Evolutionary conservation across 192 early-diverging fungal genomes (phyloP), one percentile per base, ranked within the genome.

Genomic region (Linnemannia elongata): DNA sequence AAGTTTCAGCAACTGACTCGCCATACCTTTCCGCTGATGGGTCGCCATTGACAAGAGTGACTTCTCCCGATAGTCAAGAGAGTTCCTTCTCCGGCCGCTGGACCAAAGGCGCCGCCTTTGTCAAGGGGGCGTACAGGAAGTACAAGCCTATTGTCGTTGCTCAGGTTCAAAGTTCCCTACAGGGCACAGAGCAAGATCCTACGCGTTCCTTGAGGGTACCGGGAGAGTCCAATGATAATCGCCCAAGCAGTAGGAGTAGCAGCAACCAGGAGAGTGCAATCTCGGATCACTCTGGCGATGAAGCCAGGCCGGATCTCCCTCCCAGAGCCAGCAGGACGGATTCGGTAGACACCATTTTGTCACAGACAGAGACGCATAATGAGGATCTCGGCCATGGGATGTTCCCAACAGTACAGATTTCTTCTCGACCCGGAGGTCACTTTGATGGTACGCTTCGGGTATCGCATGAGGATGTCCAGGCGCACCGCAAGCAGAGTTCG

Each of bases 111-210:
- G 72, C 79, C 3, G 85, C 76, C 6, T 7, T 81, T 17, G 71
- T 81, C 39, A 81, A 81, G n/a, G 76, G 80, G 0, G 66, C 79
- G 1, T 81, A 81, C 22, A 49, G 44, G 45, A 87, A 81, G 38
- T 87, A 81, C 79, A 87, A 87, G 33, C 76, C 85, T 2, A 74
- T 87, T 35, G 85, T 86, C 39, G 60, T 77, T 49, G 79, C 84
- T 18, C 84, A 86, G 41, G 74, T 85, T 13, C 60, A 66, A 12
- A 66, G 10, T 15, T 66, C 47, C 3, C 35, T 38, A 24, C 41
- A 42, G 0, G 35, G 41, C 70, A 42, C 35, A 5, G 38, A 72
- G 38, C 70, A 42, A 5, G 38, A 72, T 20, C 70, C 27, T 6
- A 22, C 30, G 60, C 7, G 27, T 66, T 66, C 60, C 0, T 33